Base-by-base conservation (phyloP, 139 green algal species). In the Gonium pectorale region DNA sequence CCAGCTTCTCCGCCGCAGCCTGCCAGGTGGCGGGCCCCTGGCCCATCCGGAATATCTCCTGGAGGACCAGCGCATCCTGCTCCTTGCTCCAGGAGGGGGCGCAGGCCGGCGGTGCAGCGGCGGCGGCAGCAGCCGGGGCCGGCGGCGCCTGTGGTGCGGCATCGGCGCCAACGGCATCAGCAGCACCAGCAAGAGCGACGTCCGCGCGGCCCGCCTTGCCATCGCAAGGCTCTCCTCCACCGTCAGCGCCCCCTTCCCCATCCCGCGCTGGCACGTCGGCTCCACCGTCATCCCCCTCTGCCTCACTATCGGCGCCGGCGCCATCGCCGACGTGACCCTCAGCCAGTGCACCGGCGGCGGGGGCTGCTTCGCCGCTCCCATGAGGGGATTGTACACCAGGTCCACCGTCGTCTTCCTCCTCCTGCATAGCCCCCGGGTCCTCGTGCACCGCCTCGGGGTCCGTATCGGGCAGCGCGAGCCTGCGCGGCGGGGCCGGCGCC, bases 11-110 rank as follows among this genome's bases (percentile, higher is more conserved):
- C 31, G 22, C 51, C 21, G 67, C 67, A 2, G n/a, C 62, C 35
- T 43, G 21, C 72, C 72, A 80, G 35, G 72, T 80, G 0, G 51
- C 60, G 5, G 52, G 51, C 21, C 72, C 52, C 33, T 67, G 35
- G 19, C 72, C 72, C 21, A 80, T 19, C 51, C 24, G 24, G 52
- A 80, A 80, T 22, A 60, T 52, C 52, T 67, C 72, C 72, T 33
- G 35, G 21, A 80, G 41, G 6, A 80, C 52, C 38, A 80, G 51
- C 72, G 52, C 52, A 52, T 80, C 72, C 52, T 68, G 72, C 72
- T 80, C 72, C 54, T 80, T 80, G 49, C 51, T 67, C 72, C 72
- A 80, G 41, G 5, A 9, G 9, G 7, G 29, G 4, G 6, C 31
- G 29, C 29, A 5, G 7, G 29, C n/a, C 60, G 29, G 6, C n/a